Evolutionary conservation across 2,329 filamentous ascomycete genomes (phyloP).

Genomic region (Arthrobotrys sphaeroides): DNA sequence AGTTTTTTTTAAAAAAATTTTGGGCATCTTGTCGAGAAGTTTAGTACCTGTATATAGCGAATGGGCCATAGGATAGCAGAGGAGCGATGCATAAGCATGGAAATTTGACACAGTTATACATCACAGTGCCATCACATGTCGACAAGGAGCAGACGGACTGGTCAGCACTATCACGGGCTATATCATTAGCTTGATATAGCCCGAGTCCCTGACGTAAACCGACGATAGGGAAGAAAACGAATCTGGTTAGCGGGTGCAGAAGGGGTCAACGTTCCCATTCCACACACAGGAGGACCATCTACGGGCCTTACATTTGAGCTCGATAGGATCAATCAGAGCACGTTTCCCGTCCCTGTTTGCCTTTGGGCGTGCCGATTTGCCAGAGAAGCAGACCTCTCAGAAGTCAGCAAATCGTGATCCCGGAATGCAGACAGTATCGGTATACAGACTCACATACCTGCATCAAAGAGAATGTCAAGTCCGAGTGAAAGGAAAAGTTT

Average conservation of each 20-base stretch:
- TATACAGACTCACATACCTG: not conserved
- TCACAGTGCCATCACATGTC: not conserved
- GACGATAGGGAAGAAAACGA: slow-evolving; percentile 18
- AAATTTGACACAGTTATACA: not conserved
- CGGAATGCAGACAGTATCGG: not conserved
- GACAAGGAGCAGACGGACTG: too few species aligned
- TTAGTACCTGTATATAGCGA: not conserved
- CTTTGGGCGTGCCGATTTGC: not conserved
- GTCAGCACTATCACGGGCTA: slow-evolving; percentile 11
- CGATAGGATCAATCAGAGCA: not conserved
- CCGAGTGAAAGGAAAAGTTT: slow-evolving; percentile 21
- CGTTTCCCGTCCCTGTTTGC: slow-evolving; percentile 14
- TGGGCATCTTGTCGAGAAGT: not conserved
- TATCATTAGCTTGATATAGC: slow-evolving; percentile 18
- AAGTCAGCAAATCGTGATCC: slow-evolving; percentile 2
- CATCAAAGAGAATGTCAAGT: slow-evolving; percentile 6
- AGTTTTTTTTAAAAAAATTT: not conserved
- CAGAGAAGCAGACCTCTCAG: slow-evolving; percentile 4
- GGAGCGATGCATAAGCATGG: not conserved
- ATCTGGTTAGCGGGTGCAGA: slow-evolving; percentile 17
- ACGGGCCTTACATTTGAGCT: slow-evolving; percentile 29
- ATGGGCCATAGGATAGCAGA: not conserved
- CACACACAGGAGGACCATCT: slow-evolving; percentile 8
- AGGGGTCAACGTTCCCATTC: slow-evolving; percentile 1
- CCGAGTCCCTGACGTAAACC: slow-evolving; percentile 18